Conservation (phyloP, 768 basidiomycete genomes). For the Pulveroboletus sp. region DNA sequence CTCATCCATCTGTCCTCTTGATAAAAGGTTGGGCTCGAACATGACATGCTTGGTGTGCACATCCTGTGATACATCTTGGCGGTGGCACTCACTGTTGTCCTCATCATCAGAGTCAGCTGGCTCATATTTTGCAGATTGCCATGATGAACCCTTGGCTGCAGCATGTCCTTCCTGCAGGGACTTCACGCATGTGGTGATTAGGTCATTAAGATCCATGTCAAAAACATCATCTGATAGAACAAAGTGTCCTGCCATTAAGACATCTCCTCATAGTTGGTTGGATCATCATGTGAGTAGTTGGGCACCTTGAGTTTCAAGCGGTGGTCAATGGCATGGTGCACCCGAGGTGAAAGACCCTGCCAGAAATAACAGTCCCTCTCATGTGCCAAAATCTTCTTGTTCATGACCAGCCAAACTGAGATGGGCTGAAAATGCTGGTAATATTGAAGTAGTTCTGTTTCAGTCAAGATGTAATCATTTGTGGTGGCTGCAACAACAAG, state of each 20-base stretch:
- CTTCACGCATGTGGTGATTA: neutral
- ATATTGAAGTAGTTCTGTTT: neutral
- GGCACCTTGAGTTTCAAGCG: neutral
- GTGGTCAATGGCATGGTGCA: neutral
- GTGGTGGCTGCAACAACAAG: neutral
- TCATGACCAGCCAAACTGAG: neutral
- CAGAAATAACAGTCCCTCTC: neutral
- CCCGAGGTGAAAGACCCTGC: neutral
- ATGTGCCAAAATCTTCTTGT: neutral
- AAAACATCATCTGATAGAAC: neutral
- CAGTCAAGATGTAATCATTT: neutral
- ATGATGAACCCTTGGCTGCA: neutral
- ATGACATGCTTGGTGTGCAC: neutral
- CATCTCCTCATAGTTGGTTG: neutral
- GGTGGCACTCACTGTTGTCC: neutral
- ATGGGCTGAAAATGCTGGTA: neutral
- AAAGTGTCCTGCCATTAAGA: neutral
- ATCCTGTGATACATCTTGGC: neutral
- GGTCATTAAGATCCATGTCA: neutral
- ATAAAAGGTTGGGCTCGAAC: neutral
- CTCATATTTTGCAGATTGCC: too few species aligned
- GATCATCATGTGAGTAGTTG: neutral
- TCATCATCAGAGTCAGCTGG: neutral
- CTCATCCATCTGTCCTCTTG: neutral
- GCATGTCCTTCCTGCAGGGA: neutral